Base-by-base conservation (phyloP, 2,329 filamentous ascomycete genomes). In the Aspergillus sp. region DNA sequence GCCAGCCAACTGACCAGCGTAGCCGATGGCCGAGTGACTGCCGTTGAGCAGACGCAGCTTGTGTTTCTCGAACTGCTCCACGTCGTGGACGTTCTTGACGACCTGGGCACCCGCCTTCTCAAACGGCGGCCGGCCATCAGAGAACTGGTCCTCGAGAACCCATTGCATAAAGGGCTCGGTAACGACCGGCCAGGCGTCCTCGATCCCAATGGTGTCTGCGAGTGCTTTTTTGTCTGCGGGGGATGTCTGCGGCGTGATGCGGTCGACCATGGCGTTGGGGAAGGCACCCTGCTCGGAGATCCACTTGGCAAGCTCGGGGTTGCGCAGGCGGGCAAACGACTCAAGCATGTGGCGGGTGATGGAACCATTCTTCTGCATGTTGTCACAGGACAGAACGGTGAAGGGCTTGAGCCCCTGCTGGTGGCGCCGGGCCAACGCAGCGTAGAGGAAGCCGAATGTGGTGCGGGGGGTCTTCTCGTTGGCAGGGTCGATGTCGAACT, bases 141-240 rank as follows among this genome's bases (percentile, higher is more conserved):
- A 69, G 65, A 81, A 81, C 52, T 76, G 69, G 68, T 81, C 78
- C 66, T 81, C 79, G 46, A 81, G 70, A 1, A 81, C 79, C 79
- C 79, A 81, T 67, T 81, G 79, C 73, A 77, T 80, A 54, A 81
- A 81, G 36, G 79, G 79, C 71, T 81, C 79, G 0, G 79, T 81
- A 17, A 81, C 78, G 5, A 81, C 78, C 0, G 79, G 79, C 79
- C 79, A 81, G 3, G 69, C 63, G 58, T 81, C 79, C 58, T 78
- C 69, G 45, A 81, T 74, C 53, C 71, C 76, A 48, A 80, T 80
- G 31, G 66, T 56, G 6, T 75, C 65, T 0, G 76, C 72, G 11
- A 81, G 73, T 6, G 70, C 67, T 43, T 57, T 61, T 56, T 78
- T 81, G 65, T 81, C 79, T 50, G 62, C 63, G 13, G 70, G 59